Evolutionary conservation across 73 alveolate species (phyloP), one percentile per base, ranked within the genome.

Genomic region (Blepharisma stoltei): DNA sequence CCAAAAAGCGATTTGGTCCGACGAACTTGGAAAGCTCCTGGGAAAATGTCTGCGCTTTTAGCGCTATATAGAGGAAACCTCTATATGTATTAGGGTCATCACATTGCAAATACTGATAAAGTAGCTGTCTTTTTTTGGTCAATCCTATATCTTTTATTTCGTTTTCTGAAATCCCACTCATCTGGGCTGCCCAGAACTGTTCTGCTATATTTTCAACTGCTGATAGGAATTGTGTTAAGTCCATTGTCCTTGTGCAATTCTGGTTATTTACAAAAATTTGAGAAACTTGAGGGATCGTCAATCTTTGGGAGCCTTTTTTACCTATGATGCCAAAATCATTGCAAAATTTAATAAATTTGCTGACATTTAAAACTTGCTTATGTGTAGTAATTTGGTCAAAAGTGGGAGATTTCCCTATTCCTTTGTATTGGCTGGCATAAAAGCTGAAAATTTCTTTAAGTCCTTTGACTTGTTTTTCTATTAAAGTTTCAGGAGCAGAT

Each of bases 321-420:
- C 46, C 23, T 60, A 60, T 18, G 5, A 60, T n/a, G 2, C 23
- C 73, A 38, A 60, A 60, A 60, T 60, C 73, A 14, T n/a, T 25
- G 46, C 73, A 60, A 60, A 60, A 60, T 60, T 60, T 60, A 2
- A 38, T 60, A 60, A 60, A 60, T 60, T 60, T 60, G 46, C 73
- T 60, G 14, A 60, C n/a, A 38, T 60, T 60, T 20, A 60, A 25
- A 14, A 25, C 73, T 60, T 14, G 14, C 5, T 60, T 14, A 60
- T 60, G 73, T 1, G 14, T 38, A 60, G 37, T 60, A 14, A 60
- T 8, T 38, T 60, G 48, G 46, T n/a, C 11, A 60, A 60, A 60
- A 14, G 73, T 60, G 18, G 73, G 73, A 38, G n/a, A 14, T 60
- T 60, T n/a, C 2, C 73, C 73, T 60, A 60, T 25, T 25, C 14